phyloP scores from a whole-genome alignment of 768 basidiomycete genomes.

The Hygrophoropsis aurantiaca region DNA sequence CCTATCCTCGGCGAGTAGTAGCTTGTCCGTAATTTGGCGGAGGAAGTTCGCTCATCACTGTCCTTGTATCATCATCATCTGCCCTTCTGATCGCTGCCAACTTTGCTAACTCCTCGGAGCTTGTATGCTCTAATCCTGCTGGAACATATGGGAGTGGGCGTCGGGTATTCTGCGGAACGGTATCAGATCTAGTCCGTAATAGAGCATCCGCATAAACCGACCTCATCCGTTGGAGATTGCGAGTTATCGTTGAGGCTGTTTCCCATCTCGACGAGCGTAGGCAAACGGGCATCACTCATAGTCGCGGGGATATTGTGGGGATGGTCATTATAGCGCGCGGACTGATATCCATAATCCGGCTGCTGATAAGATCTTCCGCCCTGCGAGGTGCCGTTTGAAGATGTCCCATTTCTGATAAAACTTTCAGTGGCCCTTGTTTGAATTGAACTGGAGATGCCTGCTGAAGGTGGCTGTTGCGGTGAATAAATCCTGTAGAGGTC shows the following conservation, averaged over 20 bases:
- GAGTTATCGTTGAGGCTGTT: not conserved
- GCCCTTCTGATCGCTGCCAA: not conserved
- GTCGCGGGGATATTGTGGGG: not conserved
- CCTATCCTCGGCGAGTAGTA: not conserved
- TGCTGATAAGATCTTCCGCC: constrained; percentile 10
- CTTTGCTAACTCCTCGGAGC: constrained; percentile 14
- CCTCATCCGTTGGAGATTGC: constrained; percentile 16
- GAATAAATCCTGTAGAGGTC: constrained; percentile 11
- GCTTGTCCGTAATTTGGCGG: constrained; percentile 25
- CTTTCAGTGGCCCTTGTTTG: constrained; percentile 14
- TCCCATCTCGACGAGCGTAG: constrained; percentile 4
- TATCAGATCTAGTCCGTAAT: not conserved
- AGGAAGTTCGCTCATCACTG: constrained; percentile 15
- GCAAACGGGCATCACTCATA: constrained; percentile 11
- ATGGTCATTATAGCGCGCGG: not conserved
- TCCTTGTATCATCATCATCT: not conserved
- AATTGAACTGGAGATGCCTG: constrained; percentile 20
- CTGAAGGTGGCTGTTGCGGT: constrained; percentile 6
- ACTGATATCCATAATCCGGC: not conserved
- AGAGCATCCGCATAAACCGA: not conserved
- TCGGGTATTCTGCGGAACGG: not conserved
- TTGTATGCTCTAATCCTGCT: not conserved
- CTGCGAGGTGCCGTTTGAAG: constrained; percentile 1
- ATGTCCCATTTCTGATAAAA: constrained; percentile 8
- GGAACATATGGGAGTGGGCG: constrained; percentile 25